A percentile compares a stretch with the other conserved stretches of the same genome.
These are phyloP conservation scores for Rutidosis leptorrhynchoides DNA, from an alignment of 129 eudicot species.

Conservation along the genomic window DNA sequence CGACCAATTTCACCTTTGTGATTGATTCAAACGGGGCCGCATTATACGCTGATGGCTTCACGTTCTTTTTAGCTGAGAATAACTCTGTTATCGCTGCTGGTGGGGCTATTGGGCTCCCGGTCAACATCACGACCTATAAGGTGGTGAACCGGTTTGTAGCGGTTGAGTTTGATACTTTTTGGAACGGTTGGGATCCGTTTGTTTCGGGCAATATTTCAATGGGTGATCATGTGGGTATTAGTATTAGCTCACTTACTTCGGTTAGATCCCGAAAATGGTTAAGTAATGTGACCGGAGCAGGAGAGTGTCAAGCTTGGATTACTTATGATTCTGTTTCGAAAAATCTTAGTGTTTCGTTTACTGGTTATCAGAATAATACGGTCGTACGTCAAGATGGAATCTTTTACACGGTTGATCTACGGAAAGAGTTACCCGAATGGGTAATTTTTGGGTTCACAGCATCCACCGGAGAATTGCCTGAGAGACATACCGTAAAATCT, in stretches of 20 bases:
- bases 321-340: background rate
- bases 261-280: background rate
- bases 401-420: background rate
- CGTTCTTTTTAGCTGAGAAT: too few relatives aligned
- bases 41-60: too few relatives aligned
- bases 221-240: background rate
- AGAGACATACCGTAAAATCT: background rate
- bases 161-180: background rate
- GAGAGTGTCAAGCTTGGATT: background rate
- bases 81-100: too few relatives aligned
- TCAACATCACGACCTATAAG: too few relatives aligned
- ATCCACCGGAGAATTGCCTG: background rate
- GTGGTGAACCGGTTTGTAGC: background rate
- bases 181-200: background rate
- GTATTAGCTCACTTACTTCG: background rate
- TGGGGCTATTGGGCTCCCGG: too few relatives aligned
- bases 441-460: background rate
- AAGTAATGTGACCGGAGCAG: background rate
- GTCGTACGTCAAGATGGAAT: background rate
- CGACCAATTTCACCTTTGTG: too few relatives aligned
- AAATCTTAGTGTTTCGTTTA: background rate
- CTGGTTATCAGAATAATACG: background rate
- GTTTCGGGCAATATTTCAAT: background rate
- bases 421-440: background rate
- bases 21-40: too few relatives aligned